Conservation (phyloP, 208 protist genomes). For the Trichomonas gallinae region DNA sequence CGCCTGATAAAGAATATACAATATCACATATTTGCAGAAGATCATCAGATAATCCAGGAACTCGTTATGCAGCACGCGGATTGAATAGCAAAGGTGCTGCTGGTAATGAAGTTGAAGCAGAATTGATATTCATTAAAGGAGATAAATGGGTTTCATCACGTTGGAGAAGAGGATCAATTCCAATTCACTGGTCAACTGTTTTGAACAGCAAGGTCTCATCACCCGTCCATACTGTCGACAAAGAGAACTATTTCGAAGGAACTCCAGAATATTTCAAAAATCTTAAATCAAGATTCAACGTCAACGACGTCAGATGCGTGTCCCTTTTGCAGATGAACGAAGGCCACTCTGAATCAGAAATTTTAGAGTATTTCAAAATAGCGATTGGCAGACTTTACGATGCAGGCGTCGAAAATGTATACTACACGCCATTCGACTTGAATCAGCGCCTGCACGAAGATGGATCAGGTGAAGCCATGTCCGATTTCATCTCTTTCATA, state of each 20-base stretch:
- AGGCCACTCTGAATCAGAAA: neutral
- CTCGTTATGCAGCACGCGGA: neutral
- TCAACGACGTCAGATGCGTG: neutral
- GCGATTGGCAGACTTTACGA: neutral
- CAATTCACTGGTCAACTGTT: neutral
- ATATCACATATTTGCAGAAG: neutral
- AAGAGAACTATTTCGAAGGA: neutral
- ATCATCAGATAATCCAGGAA: neutral
- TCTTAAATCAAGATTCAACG: neutral
- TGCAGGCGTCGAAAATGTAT: neutral
- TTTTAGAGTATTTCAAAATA: neutral
- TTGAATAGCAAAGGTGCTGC: neutral
- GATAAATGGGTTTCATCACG: neutral
- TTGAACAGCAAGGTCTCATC: neutral
- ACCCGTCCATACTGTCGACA: neutral
- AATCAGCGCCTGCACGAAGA: neutral
- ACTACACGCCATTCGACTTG: neutral
- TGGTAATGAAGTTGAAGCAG: slow-evolving; percentile 1
- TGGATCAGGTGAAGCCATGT: neutral
- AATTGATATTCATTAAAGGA: neutral
- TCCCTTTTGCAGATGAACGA: neutral
- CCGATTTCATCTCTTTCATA: neutral
- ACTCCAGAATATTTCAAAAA: neutral
- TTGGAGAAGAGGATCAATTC: neutral
- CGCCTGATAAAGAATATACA: neutral